A percentile compares a stretch with the other conserved stretches of the same genome.
phyloP scores from a whole-genome alignment of 1,139 yeast genomes.

The Suhomyces panamericanus region DNA sequence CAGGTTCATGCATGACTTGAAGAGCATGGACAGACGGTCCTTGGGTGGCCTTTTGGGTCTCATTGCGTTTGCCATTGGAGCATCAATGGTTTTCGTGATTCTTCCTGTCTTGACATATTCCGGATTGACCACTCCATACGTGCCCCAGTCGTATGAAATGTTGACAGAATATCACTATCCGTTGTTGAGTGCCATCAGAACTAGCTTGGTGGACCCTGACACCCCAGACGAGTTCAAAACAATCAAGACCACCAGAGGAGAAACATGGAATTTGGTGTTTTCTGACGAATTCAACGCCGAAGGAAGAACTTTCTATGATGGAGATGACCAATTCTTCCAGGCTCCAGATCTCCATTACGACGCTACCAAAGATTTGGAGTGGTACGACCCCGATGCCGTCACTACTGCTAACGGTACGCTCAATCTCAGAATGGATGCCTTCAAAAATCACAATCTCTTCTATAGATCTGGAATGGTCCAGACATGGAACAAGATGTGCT shows the following conservation, averaged over 20 bases:
- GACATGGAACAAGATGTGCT: slow-evolving; percentile 81
- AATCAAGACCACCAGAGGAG: slow-evolving; percentile 52
- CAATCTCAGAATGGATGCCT: slow-evolving; percentile 70
- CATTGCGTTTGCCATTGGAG: slow-evolving; percentile 55
- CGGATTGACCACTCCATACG: slow-evolving; percentile 48
- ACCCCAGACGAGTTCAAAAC: slow-evolving; percentile 61
- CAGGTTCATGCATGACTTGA: slow-evolving; percentile 58
- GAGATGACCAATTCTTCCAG: slow-evolving; percentile 82
- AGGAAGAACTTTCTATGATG: slow-evolving; percentile 80
- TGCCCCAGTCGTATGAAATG: slow-evolving; percentile 39
- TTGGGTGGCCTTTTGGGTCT: slow-evolving; percentile 62
- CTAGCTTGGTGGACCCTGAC: slow-evolving; percentile 69
- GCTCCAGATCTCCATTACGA: slow-evolving; percentile 76
- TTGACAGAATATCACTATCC: slow-evolving; percentile 63
- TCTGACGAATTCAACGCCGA: slow-evolving; percentile 82
- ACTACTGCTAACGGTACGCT: slow-evolving; percentile 69
- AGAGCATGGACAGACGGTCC: slow-evolving; percentile 59
- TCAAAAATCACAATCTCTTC: slow-evolving; percentile 64
- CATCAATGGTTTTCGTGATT: slow-evolving; percentile 63
- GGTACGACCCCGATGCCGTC: slow-evolving; percentile 86
- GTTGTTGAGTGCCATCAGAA: slow-evolving; percentile 59
- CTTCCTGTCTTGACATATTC: slow-evolving; percentile 76
- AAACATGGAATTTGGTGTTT: slow-evolving; percentile 69
- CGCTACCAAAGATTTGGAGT: slow-evolving; percentile 80
- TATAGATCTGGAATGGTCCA: slow-evolving; percentile 87